Evolutionary conservation across 129 eudicot species (phyloP).

Genomic region (Flaveria ramosissima): DNA sequence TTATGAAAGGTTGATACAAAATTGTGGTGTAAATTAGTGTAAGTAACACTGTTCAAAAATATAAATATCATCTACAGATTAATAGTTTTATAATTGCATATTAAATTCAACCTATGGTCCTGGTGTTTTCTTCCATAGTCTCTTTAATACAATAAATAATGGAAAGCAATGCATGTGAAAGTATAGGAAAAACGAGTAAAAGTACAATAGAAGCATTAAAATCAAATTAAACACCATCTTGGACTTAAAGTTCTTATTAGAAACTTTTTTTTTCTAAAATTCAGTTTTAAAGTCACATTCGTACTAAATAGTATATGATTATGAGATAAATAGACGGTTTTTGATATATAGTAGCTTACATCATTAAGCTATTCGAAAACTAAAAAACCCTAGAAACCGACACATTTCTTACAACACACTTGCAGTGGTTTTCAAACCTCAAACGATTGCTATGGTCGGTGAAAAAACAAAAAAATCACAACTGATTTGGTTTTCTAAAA

Average conservation of each 20-base stretch:
- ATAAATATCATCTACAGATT: neutral
- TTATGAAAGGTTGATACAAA: too few species aligned
- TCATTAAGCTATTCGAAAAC: slow-evolving; percentile 16
- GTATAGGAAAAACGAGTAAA: slow-evolving; percentile 26
- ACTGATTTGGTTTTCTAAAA: slow-evolving; percentile 14
- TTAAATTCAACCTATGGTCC: slow-evolving; percentile 13
- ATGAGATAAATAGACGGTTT: neutral
- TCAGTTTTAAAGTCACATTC: neutral
- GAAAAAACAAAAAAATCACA: slow-evolving; percentile 10
- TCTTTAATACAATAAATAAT: slow-evolving; percentile 25
- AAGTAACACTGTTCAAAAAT: neutral
- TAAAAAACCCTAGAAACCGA: slow-evolving; percentile 19
- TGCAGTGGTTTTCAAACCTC: slow-evolving; percentile 17
- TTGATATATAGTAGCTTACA: slow-evolving; percentile 26
- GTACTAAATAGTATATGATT: neutral
- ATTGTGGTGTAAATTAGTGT: too few species aligned
- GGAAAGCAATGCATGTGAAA: slow-evolving; percentile 38
- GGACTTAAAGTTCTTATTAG: neutral
- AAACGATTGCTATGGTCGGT: slow-evolving; percentile 29
- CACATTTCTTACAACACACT: slow-evolving; percentile 34
- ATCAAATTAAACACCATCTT: slow-evolving; percentile 33
- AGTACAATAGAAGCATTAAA: slow-evolving; percentile 39
- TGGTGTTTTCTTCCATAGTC: neutral
- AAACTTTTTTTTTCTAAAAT: neutral
- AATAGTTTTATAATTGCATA: neutral